Base-by-base conservation (phyloP, 768 basidiomycete species). In the Lenzites betulinus region DNA sequence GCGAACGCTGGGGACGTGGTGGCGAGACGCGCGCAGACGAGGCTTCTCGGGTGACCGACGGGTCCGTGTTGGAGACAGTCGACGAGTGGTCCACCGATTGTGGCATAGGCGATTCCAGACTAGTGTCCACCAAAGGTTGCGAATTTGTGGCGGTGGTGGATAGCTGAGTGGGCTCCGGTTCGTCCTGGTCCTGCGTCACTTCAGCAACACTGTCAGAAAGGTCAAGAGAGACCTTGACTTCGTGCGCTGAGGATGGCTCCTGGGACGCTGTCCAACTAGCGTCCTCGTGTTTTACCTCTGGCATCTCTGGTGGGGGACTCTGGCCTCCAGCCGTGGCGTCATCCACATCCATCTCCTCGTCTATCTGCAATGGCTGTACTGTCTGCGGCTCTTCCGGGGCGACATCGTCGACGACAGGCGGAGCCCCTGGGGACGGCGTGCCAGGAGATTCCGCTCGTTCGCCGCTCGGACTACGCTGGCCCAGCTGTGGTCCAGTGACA, bases 351-450 rank as follows among this genome's bases (percentile, higher is more conserved):
- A 60, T 48, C 26, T 18, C 38, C 16, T 20, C 58, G 2, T 59
- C 63, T 1, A 23, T 39, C 16, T 41, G 9, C 25, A 28, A 26
- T 1, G 41, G 16, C 16, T 54, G 44, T 9, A 33, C 20, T 18
- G 44, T 8, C 26, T 35, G 30, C 16, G 48, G 16, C 4, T 44
- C 54, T 26, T 60, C 56, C 8, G 46, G 38, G 3, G 50, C 63
- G 11, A 49, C 7, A 18, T 47, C 52, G n/a, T 49, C 36, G 6
- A 7, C 39, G 7, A 38, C 49, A 33, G 58, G 54, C 25, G 71
- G 68, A 9, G 71, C 64, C 1, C 55, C 47, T 15, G 66, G 65
- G 7, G 59, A 57, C 1, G 69, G 66, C 4, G 70, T 69, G 25
- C 64, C 67, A 20, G 69, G 67, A 7, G 69, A 69, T 8, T 59